Base-by-base conservation (phyloP, 2,329 filamentous ascomycete species). In the Pseudopithomyces maydicus region DNA sequence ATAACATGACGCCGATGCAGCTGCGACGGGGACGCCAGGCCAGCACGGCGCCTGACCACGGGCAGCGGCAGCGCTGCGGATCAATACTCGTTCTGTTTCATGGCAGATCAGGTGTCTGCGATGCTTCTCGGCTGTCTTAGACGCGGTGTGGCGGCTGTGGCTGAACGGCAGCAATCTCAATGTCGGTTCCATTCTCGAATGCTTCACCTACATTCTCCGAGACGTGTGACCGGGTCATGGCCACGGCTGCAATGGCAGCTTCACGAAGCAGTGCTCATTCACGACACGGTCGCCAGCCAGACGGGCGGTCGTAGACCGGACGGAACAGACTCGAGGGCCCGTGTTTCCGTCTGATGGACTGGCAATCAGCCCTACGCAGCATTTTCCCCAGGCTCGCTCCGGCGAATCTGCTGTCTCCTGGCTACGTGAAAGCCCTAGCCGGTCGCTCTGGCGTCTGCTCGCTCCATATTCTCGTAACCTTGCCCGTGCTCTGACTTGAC, bases 401-500 rank as follows among this genome's bases (percentile, higher is more conserved):
- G 33, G 51, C 51, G 38, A 41, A 23, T 38, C 10, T 32, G 32
- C 22, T 7, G 48, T 36, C 48, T 51, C 36, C 38, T 42, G 20
- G 33, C 35, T 26, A 33, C 17, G 48, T 42, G 38, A 42, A 51
- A 20, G 47, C 45, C 44, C 44, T 20, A 55, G 47, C 47, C 46
- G 41, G 41, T 56, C 48, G 54, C 47, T 56, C 39, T 52, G 50
- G 50, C 46, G 26, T 41, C 35, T 57, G 43, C 44, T 49, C 49
- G 39, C 59, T 67, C 67, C 66, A 70, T 69, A 69, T 71, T 68
- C 66, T 71, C 59, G 69, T 73, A 67, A 66, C 66, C 68, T 57
- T 55, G 64, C 61, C 61, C 62, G 65, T 66, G 63, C 62, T 59
- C 52, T 61, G 56, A 59, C 68, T 68, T 14, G 35, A 36, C 35